Base-by-base conservation (phyloP, 1,284 basidiomycete species). In the Moniliella sp. region DNA sequence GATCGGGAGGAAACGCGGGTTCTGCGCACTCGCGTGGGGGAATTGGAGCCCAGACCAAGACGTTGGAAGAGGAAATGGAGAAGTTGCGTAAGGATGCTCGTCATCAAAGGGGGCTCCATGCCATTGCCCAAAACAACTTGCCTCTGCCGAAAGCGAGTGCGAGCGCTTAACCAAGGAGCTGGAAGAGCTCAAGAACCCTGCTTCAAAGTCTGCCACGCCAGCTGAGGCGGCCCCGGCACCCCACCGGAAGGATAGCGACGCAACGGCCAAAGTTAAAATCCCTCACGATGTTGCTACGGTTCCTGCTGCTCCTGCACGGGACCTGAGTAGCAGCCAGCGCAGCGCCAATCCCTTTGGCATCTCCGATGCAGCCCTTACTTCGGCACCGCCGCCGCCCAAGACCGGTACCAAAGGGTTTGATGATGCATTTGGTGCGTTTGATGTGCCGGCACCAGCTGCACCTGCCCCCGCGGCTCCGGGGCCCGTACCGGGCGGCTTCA, bases 1-100 rank as follows among this genome's bases (percentile, higher is more conserved):
- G 91, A 94, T 61, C 93, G 91, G 63, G 91, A 99, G 61, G 86
- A 94, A 40, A 74, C 81, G 1, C 69, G 88, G 25, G 79, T 75
- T 17, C 64, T 93, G 39, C 77, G 93, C 54, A 73, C 74, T 46
- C 74, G 71, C 49, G 77, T 88, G 73, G 65, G 74, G 15, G 81
- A 86, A 54, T 69, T 75, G 11, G 73, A 76, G 69, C 74, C 37
- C 74, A 84, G 61, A 76, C 75, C 27, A 72, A 76, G 28, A 61
- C 64, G 5, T 61, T 78, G 34, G 84, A 78, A 63, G 67, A 64
- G 5, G 73, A 78, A 43, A 65, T 84, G 26, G 91, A 94, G 61
- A 86, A 81, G 65, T 61, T 74, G 29, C 83, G 75, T 65, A 93
- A 64, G n/a, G 84, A 94, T 31, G 80, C 79, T 0, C 76, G 91